phyloP scores from a whole-genome alignment of 495 filamentous ascomycete species.

The Lasiosphaeris hirsuta region DNA sequence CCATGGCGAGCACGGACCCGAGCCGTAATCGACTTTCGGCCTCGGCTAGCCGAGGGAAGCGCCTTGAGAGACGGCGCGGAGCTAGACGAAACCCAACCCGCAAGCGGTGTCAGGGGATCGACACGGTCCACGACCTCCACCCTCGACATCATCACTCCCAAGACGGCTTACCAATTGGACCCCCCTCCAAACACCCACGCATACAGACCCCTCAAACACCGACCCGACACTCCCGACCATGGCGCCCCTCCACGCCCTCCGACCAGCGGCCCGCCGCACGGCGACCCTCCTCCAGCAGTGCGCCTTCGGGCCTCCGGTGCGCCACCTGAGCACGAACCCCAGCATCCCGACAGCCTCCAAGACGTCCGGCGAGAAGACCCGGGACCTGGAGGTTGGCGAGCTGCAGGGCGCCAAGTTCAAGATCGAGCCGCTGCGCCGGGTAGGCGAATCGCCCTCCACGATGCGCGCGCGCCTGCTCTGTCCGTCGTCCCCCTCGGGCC shows the following conservation, averaged over 20 bases:
- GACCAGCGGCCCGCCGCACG: constrained; percentile 1
- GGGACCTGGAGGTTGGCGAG: constrained; percentile 84
- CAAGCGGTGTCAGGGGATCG: background rate
- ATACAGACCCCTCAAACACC: background rate
- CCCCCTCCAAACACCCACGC: background rate
- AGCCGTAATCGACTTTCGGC: constrained; percentile 9
- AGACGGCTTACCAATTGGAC: background rate
- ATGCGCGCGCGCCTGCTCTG: constrained; percentile 88
- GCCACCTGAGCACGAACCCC: constrained; percentile 4
- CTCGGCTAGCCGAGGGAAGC: constrained; percentile 9
- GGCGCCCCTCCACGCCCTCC: constrained; percentile 9
- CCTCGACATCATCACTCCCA: background rate
- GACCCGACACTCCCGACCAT: background rate
- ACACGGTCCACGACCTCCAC: constrained; percentile 8
- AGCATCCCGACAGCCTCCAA: background rate
- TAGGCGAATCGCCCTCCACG: constrained; percentile 75
- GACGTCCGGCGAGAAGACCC: background rate
- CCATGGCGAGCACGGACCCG: background rate
- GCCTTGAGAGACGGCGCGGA: background rate
- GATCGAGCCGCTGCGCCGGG: constrained; percentile 79
- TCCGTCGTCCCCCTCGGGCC: constrained; percentile 52
- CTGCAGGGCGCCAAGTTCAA: constrained; percentile 84
- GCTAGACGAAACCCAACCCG: background rate
- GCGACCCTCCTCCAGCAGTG: constrained; percentile 14
- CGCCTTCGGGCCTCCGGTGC: constrained; percentile 4